Base-by-base conservation (phyloP, 768 basidiomycete genomes). In the Leucosporidium creatinivorum region DNA sequence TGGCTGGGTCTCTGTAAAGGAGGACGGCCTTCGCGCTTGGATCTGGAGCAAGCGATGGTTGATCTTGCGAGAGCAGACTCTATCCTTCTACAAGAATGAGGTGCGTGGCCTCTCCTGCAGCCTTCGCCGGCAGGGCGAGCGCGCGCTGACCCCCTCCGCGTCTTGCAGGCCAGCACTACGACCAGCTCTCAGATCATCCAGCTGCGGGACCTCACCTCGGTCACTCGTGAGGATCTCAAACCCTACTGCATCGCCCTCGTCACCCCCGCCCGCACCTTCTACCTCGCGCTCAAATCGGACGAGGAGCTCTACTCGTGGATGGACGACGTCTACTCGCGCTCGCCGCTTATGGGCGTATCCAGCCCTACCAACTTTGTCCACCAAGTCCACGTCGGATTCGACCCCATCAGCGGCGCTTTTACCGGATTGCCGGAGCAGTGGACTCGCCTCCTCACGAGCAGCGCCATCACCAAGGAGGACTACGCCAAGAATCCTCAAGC, bases 241-340 rank as follows among this genome's bases (percentile, higher is more conserved):
- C 92, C 93, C 0, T 98, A 94, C 76, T 98, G 94, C 76, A 81
- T 99, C 0, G 80, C 91, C 21, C 79, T 99, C 26, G 91, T 93
- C 75, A 86, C 88, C 7, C 89, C 87, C 74, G 88, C 91, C 65
- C 90, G 88, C 77, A 85, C 87, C 49, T 87, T 85, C 75, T 88
- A 84, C 76, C 79, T 93, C 58, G 69, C 90, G 3, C 81, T 96
- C 69, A 96, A 93, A 81, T 89, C 83, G 71, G 93, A 99, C 76
- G 91, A 93, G 73, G 94, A 99, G 75, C 83, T 99, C n/a, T 99
- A 99, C 75, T 87, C 87, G 23, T 98, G 93, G 93, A 89, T 93
- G 78, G 94, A 99, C 76, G 93, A 96, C 77, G 87, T 99, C 68
- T 97, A 98, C 79, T 85, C 85, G 8, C 85, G 92, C 57, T 91